phyloP scores from a whole-genome alignment of 192 early-diverging fungal species.

The Linnemannia exigua region DNA sequence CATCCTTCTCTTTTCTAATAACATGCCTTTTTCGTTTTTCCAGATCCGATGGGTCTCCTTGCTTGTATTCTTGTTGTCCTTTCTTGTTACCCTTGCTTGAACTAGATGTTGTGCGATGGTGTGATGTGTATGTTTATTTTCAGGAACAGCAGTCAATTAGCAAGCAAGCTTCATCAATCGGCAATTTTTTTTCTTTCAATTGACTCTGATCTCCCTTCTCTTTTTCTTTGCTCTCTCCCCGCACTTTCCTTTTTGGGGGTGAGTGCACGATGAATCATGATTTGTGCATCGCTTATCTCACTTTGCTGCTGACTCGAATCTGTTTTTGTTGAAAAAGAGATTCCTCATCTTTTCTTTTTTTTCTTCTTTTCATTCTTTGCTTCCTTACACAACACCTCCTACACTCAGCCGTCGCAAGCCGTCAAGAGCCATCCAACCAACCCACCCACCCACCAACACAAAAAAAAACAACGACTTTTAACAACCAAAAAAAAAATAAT shows the following conservation, averaged over 20 bases:
- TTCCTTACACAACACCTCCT: not conserved
- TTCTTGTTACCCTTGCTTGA: not conserved
- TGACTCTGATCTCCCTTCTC: not conserved
- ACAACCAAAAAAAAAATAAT: not conserved
- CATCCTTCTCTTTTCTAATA: not conserved
- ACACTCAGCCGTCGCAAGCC: not conserved
- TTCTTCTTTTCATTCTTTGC: not conserved
- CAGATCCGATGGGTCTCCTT: not conserved
- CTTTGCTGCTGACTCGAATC: slow-evolving; percentile 1
- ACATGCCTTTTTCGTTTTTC: not conserved
- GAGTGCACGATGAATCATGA: slow-evolving; percentile 16
- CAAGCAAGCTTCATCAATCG: not conserved
- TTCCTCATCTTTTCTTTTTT: not conserved
- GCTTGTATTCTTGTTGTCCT: not conserved
- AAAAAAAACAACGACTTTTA: not conserved
- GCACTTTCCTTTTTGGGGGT: slow-evolving; percentile 23
- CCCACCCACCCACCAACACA: not conserved
- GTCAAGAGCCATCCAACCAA: not conserved
- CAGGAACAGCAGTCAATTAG: not conserved
- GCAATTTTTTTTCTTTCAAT: not conserved
- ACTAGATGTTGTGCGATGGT: slow-evolving; percentile 1
- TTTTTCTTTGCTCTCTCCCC: not conserved
- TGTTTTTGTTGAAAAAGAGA: not conserved
- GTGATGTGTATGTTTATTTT: slow-evolving; percentile 1
- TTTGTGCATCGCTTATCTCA: not conserved